Evolutionary conservation across 768 basidiomycete genomes (phyloP), one percentile per base, ranked within the genome.

Genomic region (Candolleomyces aberdarensis): DNA sequence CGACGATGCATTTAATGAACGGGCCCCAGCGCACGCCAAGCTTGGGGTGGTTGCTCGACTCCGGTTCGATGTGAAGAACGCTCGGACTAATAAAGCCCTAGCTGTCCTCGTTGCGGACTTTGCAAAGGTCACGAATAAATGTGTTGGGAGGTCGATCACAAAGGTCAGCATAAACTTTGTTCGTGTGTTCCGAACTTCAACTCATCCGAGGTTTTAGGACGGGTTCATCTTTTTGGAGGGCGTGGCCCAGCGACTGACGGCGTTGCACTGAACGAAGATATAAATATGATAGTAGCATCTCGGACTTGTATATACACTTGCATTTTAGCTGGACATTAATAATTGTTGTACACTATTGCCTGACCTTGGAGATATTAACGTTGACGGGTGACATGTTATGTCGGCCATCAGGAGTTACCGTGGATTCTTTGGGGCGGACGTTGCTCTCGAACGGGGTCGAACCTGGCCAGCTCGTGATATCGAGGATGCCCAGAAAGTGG

Each of bases 21-120:
- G 73, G 44, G 80, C 82, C 51, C 81, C 82, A 14, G 68, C 81
- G 20, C 77, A 81, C 62, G 79, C 79, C 57, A 90, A 88, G 71
- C 69, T 86, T 64, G 83, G 83, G 31, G 80, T 85, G 56, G 80
- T 89, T 39, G 83, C 83, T 43, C 75, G 81, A 59, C 75, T 92
- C 51, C 78, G 81, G 63, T 70, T 72, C 51, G 86, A 87, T 46
- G 86, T 90, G 49, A 73, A 62, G 14, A 68, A 50, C 31, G 86
- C 86, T 51, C 69, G 67, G 52, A 79, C 74, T 60, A 90, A 86
- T 66, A 78, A 76, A 70, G 77, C 77, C 49, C 80, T 92, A 44
- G 89, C 85, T 32, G 69, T 66, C 64, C 82, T 91, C 80, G 83
- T 92, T 7, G 78, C 81, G 8, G 88, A 90, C 54, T 92, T 92